Conservation (phyloP, 2,329 filamentous ascomycete genomes). For the Sordariomycetes sp. region DNA sequence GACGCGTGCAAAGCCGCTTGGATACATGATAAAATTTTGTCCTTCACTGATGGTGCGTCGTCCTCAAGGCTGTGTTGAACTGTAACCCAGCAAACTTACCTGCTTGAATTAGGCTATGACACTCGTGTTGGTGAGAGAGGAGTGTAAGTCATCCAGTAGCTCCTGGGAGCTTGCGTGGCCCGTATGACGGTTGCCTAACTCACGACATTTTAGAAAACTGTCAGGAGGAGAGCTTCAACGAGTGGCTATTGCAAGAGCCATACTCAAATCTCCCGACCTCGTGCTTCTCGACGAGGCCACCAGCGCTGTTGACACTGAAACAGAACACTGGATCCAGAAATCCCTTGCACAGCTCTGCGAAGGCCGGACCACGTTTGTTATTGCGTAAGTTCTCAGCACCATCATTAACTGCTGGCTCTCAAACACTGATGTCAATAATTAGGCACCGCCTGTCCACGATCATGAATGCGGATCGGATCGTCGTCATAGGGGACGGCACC, state of each 20-base stretch:
- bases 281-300: constrained; percentile 73
- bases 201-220: constrained; percentile 33
- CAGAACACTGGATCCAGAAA: constrained; percentile 55
- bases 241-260: constrained; percentile 58
- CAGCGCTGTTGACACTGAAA: constrained; percentile 63
- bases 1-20: constrained; percentile 43
- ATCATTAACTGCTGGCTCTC: constrained; percentile 6
- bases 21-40: constrained; percentile 47
- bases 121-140: constrained; percentile 40
- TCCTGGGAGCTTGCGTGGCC: background rate
- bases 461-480: constrained; percentile 56
- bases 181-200: background rate
- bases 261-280: constrained; percentile 64
- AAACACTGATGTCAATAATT: background rate
- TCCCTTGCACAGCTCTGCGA: constrained; percentile 47
- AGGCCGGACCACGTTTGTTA: constrained; percentile 55
- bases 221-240: constrained; percentile 59
- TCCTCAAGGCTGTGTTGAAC: background rate
- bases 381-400: constrained; percentile 36
- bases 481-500: constrained; percentile 52
- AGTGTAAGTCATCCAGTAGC: constrained; percentile 20
- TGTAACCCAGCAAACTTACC: background rate
- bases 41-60: constrained; percentile 36
- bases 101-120: constrained; percentile 26
- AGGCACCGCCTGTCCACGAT: constrained; percentile 62